Percentiles rank a stretch among this genome's conserved stretches.
Evolutionary conservation across 139 green algal species (phyloP).

Genomic region (Marvania coccoides): DNA sequence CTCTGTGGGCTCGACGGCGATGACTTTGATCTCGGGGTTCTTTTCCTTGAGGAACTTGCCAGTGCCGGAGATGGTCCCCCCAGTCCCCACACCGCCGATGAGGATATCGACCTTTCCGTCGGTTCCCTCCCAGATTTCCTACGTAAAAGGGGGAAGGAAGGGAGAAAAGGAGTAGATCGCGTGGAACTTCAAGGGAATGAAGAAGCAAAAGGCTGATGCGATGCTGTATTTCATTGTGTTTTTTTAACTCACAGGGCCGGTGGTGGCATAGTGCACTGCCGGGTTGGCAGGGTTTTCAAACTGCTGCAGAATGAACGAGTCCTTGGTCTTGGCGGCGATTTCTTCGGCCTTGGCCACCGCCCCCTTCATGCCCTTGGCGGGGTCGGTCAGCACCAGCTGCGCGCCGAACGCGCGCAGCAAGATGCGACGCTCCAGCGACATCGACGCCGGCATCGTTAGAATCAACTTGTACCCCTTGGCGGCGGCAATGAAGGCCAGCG

Average conservation of each 20-base stretch:
- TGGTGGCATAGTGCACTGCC: slow-evolving; percentile 57
- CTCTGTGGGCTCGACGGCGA: slow-evolving; percentile 79
- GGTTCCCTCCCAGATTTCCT: slow-evolving; percentile 87
- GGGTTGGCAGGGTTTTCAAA: slow-evolving; percentile 63
- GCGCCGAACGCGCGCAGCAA: slow-evolving; percentile 85
- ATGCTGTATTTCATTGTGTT: no score
- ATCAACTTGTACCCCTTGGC: slow-evolving; percentile 93
- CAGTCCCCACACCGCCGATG: slow-evolving; percentile 82
- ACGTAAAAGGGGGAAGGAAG: no score
- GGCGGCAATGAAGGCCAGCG: slow-evolving; percentile 91
- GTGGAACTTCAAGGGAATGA: no score
- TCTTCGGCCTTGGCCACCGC: slow-evolving; percentile 88
- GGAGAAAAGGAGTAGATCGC: no score
- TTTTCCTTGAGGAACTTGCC: slow-evolving; percentile 71
- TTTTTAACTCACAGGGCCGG: no score
- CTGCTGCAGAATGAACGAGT: slow-evolving; percentile 52
- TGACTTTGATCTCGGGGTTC: slow-evolving; percentile 52
- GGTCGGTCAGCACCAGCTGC: slow-evolving; percentile 32
- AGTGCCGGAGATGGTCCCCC: slow-evolving; percentile 80
- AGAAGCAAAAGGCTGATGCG: no score
- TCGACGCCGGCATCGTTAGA: slow-evolving; percentile 98
- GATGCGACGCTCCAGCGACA: slow-evolving; percentile 91
- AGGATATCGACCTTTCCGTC: slow-evolving; percentile 82
- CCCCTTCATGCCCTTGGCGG: slow-evolving; percentile 53
- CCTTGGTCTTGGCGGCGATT: slow-evolving; percentile 59